Percentiles rank a stretch among this genome's conserved stretches.
Conservation (phyloP, 495 filamentous ascomycete genomes). For the Daldinia caldariorum region DNA sequence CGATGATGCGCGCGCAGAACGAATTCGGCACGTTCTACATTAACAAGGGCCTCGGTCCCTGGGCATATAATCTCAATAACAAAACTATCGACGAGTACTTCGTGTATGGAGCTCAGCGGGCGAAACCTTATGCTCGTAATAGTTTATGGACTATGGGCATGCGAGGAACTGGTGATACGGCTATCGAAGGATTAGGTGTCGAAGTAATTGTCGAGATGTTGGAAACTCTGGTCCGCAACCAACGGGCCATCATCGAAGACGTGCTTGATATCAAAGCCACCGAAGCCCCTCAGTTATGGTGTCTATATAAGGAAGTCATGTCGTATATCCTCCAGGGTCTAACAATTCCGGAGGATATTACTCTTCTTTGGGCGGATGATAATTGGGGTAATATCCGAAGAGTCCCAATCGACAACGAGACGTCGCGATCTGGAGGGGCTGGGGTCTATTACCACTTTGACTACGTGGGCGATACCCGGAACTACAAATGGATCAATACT, state of each 20-base stretch:
- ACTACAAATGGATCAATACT: constrained; percentile 79
- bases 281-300: constrained; percentile 75
- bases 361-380: constrained; percentile 78
- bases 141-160: constrained; percentile 76
- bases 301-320: constrained; percentile 77
- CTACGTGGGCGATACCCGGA: constrained; percentile 70
- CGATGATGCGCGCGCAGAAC: constrained; percentile 75
- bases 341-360: constrained; percentile 75
- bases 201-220: constrained; percentile 67
- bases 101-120: constrained; percentile 69
- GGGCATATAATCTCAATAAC: constrained; percentile 75
- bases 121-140: constrained; percentile 70
- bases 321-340: constrained; percentile 73
- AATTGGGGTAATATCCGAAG: constrained; percentile 77
- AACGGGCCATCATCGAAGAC: constrained; percentile 65
- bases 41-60: constrained; percentile 57
- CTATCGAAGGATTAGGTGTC: constrained; percentile 62
- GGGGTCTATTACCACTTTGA: constrained; percentile 85
- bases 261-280: constrained; percentile 64
- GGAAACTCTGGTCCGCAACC: constrained; percentile 66
- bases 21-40: constrained; percentile 70
- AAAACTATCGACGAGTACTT: constrained; percentile 72
- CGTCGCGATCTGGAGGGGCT: constrained; percentile 67
- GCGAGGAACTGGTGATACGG: constrained; percentile 74
- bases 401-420: constrained; percentile 71